Percentiles rank a stretch among this genome's conserved stretches.
These are phyloP conservation scores for Dipodascus albidus DNA, from an alignment of 805 yeast species.

Conservation along the genomic window DNA sequence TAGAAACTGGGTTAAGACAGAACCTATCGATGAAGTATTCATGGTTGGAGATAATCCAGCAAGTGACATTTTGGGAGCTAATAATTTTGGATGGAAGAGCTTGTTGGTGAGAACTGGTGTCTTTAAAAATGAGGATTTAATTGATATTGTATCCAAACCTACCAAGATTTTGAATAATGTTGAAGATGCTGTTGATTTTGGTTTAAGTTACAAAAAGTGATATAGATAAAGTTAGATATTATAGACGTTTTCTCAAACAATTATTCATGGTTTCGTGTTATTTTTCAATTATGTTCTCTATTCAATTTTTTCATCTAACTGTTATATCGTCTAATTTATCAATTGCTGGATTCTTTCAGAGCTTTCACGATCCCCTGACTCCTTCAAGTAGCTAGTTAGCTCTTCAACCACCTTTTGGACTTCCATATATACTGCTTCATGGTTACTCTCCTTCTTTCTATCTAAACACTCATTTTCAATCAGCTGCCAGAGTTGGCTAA, in stretches of 20 bases:
- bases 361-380: neutral
- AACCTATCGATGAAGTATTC: conserved; percentile 33
- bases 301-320: neutral
- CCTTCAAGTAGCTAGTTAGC: neutral
- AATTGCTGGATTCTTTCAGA: neutral
- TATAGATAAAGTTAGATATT: neutral
- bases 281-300: too few species aligned
- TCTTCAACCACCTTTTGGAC: neutral
- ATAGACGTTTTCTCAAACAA: too few species aligned
- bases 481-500: neutral
- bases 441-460: neutral
- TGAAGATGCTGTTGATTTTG: conserved; percentile 35
- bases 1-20: conserved; percentile 29
- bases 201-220: neutral
- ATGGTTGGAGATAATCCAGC: conserved; percentile 98
- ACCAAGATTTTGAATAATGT: conserved; percentile 41
- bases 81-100: conserved; percentile 78
- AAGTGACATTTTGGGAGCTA: conserved; percentile 85
- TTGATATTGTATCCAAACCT: conserved; percentile 31
- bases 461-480: neutral
- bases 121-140: conserved; percentile 44
- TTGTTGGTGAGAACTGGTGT: conserved; percentile 84
- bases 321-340: too few species aligned
- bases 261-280: too few species aligned
- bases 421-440: neutral